A percentile compares a stretch with the other conserved stretches of the same genome.
These are phyloP conservation scores for Solanum appendiculatum DNA, from an alignment of 257 asterid species.

Conservation along the genomic window DNA sequence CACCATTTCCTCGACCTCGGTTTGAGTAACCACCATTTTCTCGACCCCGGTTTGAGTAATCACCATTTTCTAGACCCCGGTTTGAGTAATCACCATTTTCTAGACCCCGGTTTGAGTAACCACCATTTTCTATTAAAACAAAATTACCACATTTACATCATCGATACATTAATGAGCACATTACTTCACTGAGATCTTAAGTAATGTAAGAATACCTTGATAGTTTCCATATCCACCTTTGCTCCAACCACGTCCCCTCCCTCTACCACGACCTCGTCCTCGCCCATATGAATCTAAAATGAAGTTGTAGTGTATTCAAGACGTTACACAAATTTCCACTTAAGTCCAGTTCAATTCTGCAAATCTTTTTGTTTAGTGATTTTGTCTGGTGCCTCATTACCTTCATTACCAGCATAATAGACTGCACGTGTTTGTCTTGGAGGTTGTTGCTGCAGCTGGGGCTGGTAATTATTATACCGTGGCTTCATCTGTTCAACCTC, in stretches of 20 bases:
- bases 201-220: not conserved
- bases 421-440: constrained; percentile 55
- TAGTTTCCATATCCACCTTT: constrained; percentile 74
- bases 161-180: not conserved
- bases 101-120: constrained; percentile 33
- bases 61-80: constrained; percentile 28
- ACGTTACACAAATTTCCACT: not conserved
- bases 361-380: not conserved
- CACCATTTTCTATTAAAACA: constrained; percentile 33
- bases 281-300: constrained; percentile 62
- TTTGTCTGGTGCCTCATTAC: constrained; percentile 16
- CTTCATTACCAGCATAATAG: constrained; percentile 50
- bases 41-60: constrained; percentile 29
- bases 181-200: not conserved
- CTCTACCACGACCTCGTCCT: constrained; percentile 89
- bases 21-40: constrained; percentile 1
- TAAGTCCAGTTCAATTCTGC: not conserved
- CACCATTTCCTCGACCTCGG: constrained; percentile 37
- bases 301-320: not conserved
- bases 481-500: constrained; percentile 40
- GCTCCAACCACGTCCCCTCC: constrained; percentile 85
- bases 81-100: constrained; percentile 4
- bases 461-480: constrained; percentile 42
- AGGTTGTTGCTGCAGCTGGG: constrained; percentile 35
- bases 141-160: not conserved